Evolutionary conservation across 768 basidiomycete genomes (phyloP).

Genomic region (Auricularia sp.): DNA sequence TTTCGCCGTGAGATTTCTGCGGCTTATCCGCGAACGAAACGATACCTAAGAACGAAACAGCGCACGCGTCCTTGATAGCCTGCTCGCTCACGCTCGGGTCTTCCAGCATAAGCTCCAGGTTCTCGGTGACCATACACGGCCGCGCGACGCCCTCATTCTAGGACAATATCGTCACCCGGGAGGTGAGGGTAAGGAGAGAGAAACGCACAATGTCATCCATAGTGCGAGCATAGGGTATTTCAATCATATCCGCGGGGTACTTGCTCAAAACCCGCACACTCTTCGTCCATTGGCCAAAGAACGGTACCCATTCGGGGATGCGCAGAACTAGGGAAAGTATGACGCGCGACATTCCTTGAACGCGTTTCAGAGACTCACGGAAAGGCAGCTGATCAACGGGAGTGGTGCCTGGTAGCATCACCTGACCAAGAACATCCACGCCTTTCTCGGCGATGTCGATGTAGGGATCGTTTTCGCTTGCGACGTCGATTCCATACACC

Average conservation of each 20-base stretch:
- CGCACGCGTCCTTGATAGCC: background rate
- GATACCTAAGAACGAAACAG: background rate
- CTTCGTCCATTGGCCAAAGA: background rate
- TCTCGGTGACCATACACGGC: background rate
- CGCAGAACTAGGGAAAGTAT: background rate
- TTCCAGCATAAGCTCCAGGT: background rate
- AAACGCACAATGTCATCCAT: background rate
- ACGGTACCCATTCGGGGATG: background rate
- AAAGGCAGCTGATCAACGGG: constrained; percentile 24
- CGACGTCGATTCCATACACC: constrained; percentile 30
- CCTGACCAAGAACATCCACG: constrained; percentile 14
- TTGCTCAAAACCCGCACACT: background rate
- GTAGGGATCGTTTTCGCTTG: constrained; percentile 27
- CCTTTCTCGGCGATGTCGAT: constrained; percentile 19
- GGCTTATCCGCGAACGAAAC: no score
- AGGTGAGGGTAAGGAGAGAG: background rate
- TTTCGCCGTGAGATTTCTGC: no score
- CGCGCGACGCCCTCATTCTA: background rate
- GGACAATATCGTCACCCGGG: no score
- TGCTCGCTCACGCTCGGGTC: background rate
- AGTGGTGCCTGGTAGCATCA: constrained; percentile 20
- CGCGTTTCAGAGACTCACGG: constrained; percentile 13
- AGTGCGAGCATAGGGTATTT: background rate
- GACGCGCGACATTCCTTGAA: background rate
- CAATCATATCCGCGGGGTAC: background rate